A percentile compares a stretch with the other conserved stretches of the same genome.
phyloP scores from a whole-genome alignment of 1,284 basidiomycete genomes.

The Trametes hirsuta region DNA sequence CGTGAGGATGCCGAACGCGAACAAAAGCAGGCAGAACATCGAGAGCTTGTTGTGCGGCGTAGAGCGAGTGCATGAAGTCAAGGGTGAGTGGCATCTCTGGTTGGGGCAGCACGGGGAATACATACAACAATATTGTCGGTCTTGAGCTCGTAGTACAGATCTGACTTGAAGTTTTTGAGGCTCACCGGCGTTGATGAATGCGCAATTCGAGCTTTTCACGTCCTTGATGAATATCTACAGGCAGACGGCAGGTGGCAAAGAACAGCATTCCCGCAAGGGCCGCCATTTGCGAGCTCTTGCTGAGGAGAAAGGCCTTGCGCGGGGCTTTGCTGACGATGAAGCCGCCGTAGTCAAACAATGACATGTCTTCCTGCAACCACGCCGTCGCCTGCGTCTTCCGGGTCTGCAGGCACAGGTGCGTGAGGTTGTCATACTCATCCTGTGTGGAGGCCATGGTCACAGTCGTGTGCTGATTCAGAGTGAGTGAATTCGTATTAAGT shows the following conservation, averaged over 20 bases:
- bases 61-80: not conserved
- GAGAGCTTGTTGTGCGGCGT: too few species aligned
- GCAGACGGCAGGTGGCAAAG: constrained; percentile 50
- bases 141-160: constrained; percentile 93
- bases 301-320: constrained; percentile 88
- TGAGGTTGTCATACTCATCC: constrained; percentile 45
- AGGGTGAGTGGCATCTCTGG: too few species aligned
- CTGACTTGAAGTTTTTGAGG: constrained; percentile 89
- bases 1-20: too few species aligned
- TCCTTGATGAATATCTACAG: constrained; percentile 95
- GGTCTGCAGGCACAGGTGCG: constrained; percentile 85
- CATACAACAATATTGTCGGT: constrained; percentile 88
- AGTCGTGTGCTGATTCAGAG: not conserved
- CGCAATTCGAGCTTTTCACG: constrained; percentile 97
- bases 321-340: constrained; percentile 94
- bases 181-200: constrained; percentile 98
- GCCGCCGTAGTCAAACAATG: constrained; percentile 96
- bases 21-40: too few species aligned
- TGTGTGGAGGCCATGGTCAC: constrained; percentile 23
- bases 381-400: constrained; percentile 83
- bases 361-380: constrained; percentile 95
- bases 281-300: constrained; percentile 77
- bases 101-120: constrained; percentile 17
- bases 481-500: not conserved
- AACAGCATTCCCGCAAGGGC: constrained; percentile 96